phyloP scores from a whole-genome alignment of 78 protist genomes.

The Dictyostelium purpureum region DNA sequence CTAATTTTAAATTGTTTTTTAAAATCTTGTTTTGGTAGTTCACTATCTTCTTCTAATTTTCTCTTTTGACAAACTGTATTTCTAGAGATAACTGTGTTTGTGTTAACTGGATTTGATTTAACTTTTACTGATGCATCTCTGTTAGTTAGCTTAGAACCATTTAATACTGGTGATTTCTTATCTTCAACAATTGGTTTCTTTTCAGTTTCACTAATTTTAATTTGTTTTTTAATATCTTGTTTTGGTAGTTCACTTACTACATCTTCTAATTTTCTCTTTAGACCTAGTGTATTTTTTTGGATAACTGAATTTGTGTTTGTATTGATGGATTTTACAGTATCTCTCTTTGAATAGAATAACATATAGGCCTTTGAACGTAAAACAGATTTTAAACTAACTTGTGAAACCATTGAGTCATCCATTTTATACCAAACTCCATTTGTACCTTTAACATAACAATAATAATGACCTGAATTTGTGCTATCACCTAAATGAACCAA shows the following conservation, averaged over 20 bases:
- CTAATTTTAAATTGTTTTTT: not conserved
- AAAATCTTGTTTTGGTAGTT: not conserved
- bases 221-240: conserved; percentile 1
- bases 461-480: conserved; percentile 92
- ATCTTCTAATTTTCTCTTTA: conserved; percentile 4
- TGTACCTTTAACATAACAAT: conserved; percentile 44
- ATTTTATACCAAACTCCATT: conserved; percentile 41
- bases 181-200: not conserved
- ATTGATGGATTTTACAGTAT: not conserved
- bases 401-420: conserved; percentile 41
- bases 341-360: conserved; percentile 57
- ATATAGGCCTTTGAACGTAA: conserved; percentile 72
- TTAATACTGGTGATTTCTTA: not conserved
- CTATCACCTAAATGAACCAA: conserved; percentile 91
- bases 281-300: no score
- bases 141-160: not conserved
- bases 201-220: not conserved
- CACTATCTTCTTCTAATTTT: no score
- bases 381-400: conserved; percentile 28
- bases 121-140: not conserved
- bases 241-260: not conserved
- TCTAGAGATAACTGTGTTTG: no score
- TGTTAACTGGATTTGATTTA: no score
- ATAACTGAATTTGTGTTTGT: not conserved
- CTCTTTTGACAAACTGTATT: no score